A percentile compares a stretch with the other conserved stretches of the same genome.
Conservation (phyloP, 371 early-diverging fungal species). For the Smittium culicis region DNA sequence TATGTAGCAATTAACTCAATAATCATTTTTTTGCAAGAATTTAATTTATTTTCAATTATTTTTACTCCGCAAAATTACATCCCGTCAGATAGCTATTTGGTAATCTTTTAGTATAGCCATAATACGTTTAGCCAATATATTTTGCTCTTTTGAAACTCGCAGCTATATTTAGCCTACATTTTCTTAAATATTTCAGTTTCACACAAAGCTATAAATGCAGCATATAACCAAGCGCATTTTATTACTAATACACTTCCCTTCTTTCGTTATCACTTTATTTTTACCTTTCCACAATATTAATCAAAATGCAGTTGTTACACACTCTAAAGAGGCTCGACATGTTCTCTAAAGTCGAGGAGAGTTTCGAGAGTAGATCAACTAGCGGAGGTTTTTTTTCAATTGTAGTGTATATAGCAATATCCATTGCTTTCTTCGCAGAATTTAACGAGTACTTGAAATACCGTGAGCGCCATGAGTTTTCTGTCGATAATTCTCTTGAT, state of each 20-base stretch:
- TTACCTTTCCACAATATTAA: too few species aligned
- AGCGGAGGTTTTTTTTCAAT: constrained; percentile 68
- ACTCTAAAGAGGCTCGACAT: constrained; percentile 42
- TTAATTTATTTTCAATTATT: neutral
- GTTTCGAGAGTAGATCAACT: constrained; percentile 56
- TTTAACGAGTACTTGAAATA: constrained; percentile 43
- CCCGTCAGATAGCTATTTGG: too few species aligned
- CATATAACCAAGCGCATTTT: too few species aligned
- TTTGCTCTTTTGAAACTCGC: too few species aligned
- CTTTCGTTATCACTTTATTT: too few species aligned
- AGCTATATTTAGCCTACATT: neutral
- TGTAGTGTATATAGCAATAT: constrained; percentile 45
- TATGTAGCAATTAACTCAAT: neutral
- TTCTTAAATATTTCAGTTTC: neutral
- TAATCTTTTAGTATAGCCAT: too few species aligned
- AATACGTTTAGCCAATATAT: too few species aligned
- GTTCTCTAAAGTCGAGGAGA: constrained; percentile 74
- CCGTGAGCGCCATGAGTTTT: constrained; percentile 56
- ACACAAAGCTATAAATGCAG: too few species aligned
- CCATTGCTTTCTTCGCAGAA: constrained; percentile 50
- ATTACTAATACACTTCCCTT: too few species aligned
- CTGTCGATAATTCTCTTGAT: constrained; percentile 54
- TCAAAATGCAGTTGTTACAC: constrained; percentile 4
- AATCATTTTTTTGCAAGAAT: neutral
- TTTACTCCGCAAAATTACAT: too few species aligned